These are phyloP conservation scores for Pelagomonas calceolata DNA, from an alignment of 108 stramenopile species.

Conservation along the genomic window DNA sequence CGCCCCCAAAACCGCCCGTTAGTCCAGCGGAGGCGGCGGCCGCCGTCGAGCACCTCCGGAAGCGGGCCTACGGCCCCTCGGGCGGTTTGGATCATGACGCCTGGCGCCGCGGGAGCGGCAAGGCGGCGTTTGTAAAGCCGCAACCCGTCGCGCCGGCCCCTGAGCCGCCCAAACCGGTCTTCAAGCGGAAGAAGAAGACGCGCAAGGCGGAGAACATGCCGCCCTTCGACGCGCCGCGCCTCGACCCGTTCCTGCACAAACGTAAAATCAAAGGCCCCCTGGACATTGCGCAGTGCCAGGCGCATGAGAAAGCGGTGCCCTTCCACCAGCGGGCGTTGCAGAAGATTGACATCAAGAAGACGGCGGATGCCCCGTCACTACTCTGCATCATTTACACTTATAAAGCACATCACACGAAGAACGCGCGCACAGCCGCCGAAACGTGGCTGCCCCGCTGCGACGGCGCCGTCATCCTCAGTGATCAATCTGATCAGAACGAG, in stretches of 20 bases:
- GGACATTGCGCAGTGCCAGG: neutral
- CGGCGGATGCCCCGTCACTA: neutral
- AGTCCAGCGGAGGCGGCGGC: no score
- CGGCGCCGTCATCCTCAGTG: conserved; percentile 33
- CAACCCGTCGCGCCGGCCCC: no score
- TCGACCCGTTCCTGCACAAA: neutral
- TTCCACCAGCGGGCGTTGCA: neutral
- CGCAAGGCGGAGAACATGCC: neutral
- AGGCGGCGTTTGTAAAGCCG: no score
- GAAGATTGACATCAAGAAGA: neutral
- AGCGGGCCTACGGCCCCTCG: no score
- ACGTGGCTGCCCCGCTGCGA: conserved; percentile 39
- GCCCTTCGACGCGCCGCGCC: neutral
- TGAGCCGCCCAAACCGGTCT: no score
- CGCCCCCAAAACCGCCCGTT: no score
- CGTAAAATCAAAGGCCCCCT: neutral
- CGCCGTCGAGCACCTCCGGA: no score
- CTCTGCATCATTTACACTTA: neutral
- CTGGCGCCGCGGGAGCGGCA: no score
- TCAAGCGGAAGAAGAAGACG: neutral
- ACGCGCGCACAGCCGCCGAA: neutral
- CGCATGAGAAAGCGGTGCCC: neutral
- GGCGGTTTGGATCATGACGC: no score
- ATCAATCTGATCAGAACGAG: neutral
- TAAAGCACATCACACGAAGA: neutral